phyloP scores from a whole-genome alignment of 805 yeast species.

The Saccharomycopsis sp. region DNA sequence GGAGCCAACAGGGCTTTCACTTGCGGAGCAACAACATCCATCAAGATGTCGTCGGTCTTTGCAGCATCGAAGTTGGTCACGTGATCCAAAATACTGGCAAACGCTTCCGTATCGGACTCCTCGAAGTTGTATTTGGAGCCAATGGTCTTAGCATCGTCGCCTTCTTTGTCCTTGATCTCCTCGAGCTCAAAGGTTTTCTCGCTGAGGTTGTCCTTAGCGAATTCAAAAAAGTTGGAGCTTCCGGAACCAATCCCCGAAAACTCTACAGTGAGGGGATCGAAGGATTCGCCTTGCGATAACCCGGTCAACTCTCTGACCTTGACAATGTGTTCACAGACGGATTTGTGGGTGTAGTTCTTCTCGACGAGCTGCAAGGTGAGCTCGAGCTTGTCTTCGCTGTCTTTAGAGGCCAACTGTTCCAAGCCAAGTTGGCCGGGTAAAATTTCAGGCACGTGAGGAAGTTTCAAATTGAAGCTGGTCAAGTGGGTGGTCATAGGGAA shows the following conservation, averaged over 20 bases:
- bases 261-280: slow-evolving; percentile 30
- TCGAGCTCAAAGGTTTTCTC: slow-evolving; percentile 5
- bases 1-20: slow-evolving; percentile 32
- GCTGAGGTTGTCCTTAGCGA: slow-evolving; percentile 6
- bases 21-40: slow-evolving; percentile 18
- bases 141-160: slow-evolving; percentile 28
- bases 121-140: slow-evolving; percentile 30
- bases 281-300: slow-evolving; percentile 41
- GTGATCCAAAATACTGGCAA: slow-evolving; percentile 29
- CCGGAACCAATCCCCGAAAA: slow-evolving; percentile 15
- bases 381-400: slow-evolving; percentile 11
- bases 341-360: slow-evolving; percentile 48
- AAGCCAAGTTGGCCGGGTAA: slow-evolving; percentile 27
- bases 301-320: slow-evolving; percentile 58
- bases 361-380: slow-evolving; percentile 43
- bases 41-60: slow-evolving; percentile 10
- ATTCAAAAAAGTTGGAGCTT: slow-evolving; percentile 1
- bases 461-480: slow-evolving; percentile 50
- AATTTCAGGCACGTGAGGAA: slow-evolving; percentile 33
- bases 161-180: slow-evolving; percentile 11
- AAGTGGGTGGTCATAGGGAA: slow-evolving; percentile 50
- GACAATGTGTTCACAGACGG: slow-evolving; percentile 55
- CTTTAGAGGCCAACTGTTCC: slow-evolving; percentile 26
- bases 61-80: slow-evolving; percentile 19
- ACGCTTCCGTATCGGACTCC: slow-evolving; percentile 12